phyloP scores from a whole-genome alignment of 768 basidiomycete genomes.

The Clavulina sp. region DNA sequence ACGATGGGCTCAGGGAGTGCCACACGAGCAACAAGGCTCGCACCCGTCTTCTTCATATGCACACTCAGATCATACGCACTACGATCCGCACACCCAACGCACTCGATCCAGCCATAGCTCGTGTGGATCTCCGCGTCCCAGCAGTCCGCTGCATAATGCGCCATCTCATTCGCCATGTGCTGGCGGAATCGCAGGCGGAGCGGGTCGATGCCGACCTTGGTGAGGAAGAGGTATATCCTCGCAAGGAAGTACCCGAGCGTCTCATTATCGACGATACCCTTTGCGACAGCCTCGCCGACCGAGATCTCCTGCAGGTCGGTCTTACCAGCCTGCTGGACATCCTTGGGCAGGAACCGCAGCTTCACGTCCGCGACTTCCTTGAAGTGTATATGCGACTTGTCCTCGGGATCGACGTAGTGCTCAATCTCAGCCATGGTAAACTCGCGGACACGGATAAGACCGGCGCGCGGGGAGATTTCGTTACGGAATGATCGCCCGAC shows the following conservation, averaged over 20 bases:
- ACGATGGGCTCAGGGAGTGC: constrained; percentile 72
- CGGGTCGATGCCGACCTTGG: constrained; percentile 81
- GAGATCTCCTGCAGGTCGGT: constrained; percentile 46
- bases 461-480: constrained; percentile 93
- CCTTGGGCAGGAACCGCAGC: constrained; percentile 61
- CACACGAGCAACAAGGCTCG: constrained; percentile 70
- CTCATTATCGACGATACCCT: constrained; percentile 84
- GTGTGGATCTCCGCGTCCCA: constrained; percentile 99
- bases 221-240: constrained; percentile 74
- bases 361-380: constrained; percentile 56
- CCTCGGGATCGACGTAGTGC: constrained; percentile 89
- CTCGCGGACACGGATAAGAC: constrained; percentile 90
- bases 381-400: constrained; percentile 82
- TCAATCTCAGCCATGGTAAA: constrained; percentile 99
- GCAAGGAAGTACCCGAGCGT: constrained; percentile 96
- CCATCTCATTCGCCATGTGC: constrained; percentile 99
- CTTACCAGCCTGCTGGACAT: constrained; percentile 62
- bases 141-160: constrained; percentile 96
- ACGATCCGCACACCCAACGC: constrained; percentile 96
- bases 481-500: constrained; percentile 94
- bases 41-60: constrained; percentile 69
- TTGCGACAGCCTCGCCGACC: constrained; percentile 76
- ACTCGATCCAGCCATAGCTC: constrained; percentile 91
- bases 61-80: constrained; percentile 92
- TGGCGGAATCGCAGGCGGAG: constrained; percentile 79